A percentile compares a stretch with the other conserved stretches of the same genome.
phyloP scores from a whole-genome alignment of 192 early-diverging fungal species.

The Coemansia umbellata region DNA sequence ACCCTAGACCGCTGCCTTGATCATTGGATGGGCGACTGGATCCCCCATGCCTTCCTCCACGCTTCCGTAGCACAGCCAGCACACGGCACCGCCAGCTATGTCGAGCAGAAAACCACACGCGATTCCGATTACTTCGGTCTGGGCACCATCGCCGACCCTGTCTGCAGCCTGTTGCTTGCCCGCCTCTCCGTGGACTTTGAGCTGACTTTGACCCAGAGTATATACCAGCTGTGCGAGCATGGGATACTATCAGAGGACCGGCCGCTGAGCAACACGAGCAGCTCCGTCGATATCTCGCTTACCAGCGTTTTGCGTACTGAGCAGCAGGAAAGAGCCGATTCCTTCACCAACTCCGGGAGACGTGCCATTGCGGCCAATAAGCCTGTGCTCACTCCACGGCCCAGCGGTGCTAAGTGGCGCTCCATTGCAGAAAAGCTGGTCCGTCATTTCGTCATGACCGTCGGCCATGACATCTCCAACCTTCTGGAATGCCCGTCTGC shows the following conservation, averaged over 20 bases:
- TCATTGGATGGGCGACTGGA: conserved; percentile 41
- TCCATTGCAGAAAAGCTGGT: conserved; percentile 31
- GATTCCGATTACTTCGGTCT: conserved; percentile 32
- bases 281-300: conserved; percentile 19
- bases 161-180: conserved; percentile 38
- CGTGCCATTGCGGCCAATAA: conserved; percentile 7
- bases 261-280: neutral
- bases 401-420: conserved; percentile 39
- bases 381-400: conserved; percentile 2
- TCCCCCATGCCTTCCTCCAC: conserved; percentile 34
- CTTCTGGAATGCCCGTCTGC: conserved; percentile 4
- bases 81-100: conserved; percentile 17
- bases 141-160: conserved; percentile 30
- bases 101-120: conserved; percentile 24
- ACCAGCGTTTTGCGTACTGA: conserved; percentile 11
- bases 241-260: conserved; percentile 1
- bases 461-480: conserved; percentile 41
- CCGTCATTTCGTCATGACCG: conserved; percentile 44
- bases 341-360: conserved; percentile 30
- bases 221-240: conserved; percentile 52
- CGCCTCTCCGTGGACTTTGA: conserved; percentile 46
- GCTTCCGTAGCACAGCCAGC: conserved; percentile 16
- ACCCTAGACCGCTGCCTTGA: conserved; percentile 33
- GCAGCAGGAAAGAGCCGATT: conserved; percentile 20
- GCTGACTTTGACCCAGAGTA: conserved; percentile 44